Evolutionary conservation across 2,329 filamentous ascomycete species (phyloP), one percentile per base, ranked within the genome.

Genomic region (Penicillium hordei): DNA sequence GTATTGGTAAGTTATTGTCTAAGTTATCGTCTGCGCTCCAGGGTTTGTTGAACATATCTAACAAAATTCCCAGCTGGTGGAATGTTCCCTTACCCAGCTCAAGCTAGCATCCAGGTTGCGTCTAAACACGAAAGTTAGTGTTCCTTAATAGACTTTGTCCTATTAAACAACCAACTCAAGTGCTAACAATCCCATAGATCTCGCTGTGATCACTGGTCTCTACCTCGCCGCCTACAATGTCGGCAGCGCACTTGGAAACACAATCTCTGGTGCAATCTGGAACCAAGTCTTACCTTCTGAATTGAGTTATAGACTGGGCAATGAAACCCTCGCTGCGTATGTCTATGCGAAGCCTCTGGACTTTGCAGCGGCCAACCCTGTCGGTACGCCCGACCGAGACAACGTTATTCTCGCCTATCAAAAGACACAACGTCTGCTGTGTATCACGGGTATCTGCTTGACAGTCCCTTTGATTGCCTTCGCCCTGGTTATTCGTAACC

Each of bases 201-300:
- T 89, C 33, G 86, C 86, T 43, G 82, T 87, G 60, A 81, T 89
- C 61, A 89, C 85, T 0, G 85, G 82, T 40, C 70, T 88, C 19
- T 88, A 83, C 68, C 80, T 88, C 3, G 82, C 85, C 17, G 80
- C 76, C n/a, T 88, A 87, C 74, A 85, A 84, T 68, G 78, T 88
- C 39, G 86, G 86, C 31, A 84, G 80, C 5, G 85, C 85, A 0
- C 70, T 87, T 1, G 85, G 86, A 23, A 82, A 83, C 67, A 79
- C 83, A 17, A 80, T 88, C 27, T 85, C 85, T 0, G 85, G 85
- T 15, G 82, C 83, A 21, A 81, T 88, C 60, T 88, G 85, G 85
- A 83, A 82, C 0, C 83, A 88, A 66, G 73, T 81, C 2, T 75
- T 87, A 44, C 83, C 82, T 1, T 56, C 59, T 0, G 68, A 77